These are phyloP conservation scores for Laguncularia racemosa DNA, from an alignment of 345 rosid species.

Conservation along the genomic window DNA sequence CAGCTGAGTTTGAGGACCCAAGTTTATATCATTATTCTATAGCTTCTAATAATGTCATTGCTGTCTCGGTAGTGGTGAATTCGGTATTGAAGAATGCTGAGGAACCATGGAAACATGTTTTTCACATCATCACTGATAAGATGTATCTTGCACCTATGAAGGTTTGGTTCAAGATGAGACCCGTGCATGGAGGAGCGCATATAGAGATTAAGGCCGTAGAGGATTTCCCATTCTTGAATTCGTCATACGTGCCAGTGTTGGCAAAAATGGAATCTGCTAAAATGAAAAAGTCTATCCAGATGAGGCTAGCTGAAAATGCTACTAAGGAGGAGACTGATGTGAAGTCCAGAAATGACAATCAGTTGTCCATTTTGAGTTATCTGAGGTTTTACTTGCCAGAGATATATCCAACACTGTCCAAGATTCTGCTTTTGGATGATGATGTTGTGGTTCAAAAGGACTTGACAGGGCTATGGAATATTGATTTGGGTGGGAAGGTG, in stretches of 20 bases:
- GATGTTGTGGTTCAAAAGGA: slow-evolving; percentile 97
- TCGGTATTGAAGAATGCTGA: slow-evolving; percentile 75
- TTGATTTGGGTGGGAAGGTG: slow-evolving; percentile 84
- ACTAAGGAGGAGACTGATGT: slow-evolving; percentile 26
- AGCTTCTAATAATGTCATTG: slow-evolving; percentile 82
- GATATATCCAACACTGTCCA: slow-evolving; percentile 74
- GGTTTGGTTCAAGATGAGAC: slow-evolving; percentile 95
- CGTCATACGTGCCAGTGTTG: slow-evolving; percentile 65
- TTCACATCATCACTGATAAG: slow-evolving; percentile 75
- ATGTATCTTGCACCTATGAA: slow-evolving; percentile 91
- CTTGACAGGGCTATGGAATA: slow-evolving; percentile 71
- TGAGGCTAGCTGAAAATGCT: slow-evolving; percentile 29
- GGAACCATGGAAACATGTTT: slow-evolving; percentile 78
- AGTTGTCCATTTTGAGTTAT: slow-evolving; percentile 64
- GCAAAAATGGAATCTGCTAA: slow-evolving; percentile 65
- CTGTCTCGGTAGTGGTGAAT: slow-evolving; percentile 86
- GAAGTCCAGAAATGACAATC: slow-evolving; percentile 57
- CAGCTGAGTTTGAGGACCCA: slow-evolving; percentile 61
- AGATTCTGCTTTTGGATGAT: slow-evolving; percentile 78
- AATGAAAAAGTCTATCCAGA: slow-evolving; percentile 40
- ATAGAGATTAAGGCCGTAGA: slow-evolving; percentile 76
- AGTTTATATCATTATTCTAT: slow-evolving; percentile 71
- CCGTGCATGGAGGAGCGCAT: slow-evolving; percentile 63
- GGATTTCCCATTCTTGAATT: slow-evolving; percentile 58
- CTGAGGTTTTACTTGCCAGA: slow-evolving; percentile 89